These are phyloP conservation scores for Trichoderma cornu-damae DNA, from an alignment of 2,329 filamentous ascomycete species.

Conservation along the genomic window DNA sequence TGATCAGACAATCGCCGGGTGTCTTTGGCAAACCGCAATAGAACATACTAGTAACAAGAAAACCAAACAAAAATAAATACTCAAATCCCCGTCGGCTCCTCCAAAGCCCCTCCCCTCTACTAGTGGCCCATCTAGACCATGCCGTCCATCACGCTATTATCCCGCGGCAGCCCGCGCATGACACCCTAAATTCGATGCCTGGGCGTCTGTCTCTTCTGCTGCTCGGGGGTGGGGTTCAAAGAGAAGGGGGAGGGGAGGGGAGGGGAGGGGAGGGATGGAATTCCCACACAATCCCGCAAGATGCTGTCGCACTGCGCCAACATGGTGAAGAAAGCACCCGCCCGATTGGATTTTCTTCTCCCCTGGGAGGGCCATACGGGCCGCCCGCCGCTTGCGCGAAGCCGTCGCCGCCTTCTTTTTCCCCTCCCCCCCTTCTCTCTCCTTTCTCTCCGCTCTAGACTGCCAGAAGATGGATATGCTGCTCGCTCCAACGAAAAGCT, in stretches of 20 bases:
- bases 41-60: too few relatives aligned
- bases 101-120: background rate
- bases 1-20: slow-evolving; percentile 14
- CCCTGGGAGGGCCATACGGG: slow-evolving; percentile 8
- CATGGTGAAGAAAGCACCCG: background rate
- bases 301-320: slow-evolving; percentile 6
- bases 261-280: background rate
- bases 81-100: background rate
- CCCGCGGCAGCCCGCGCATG: slow-evolving; percentile 15
- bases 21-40: too few relatives aligned
- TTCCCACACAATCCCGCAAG: background rate
- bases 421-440: too few relatives aligned
- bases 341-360: background rate
- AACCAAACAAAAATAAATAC: background rate
- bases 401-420: background rate
- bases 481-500: slow-evolving; percentile 14
- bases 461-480: slow-evolving; percentile 18
- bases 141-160: slow-evolving; percentile 12
- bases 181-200: slow-evolving; percentile 1
- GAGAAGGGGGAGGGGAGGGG: background rate
- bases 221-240: too few relatives aligned
- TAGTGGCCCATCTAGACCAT: slow-evolving; percentile 10
- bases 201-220: background rate
- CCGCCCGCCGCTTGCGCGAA: slow-evolving; percentile 12
- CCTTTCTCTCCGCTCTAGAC: slow-evolving; percentile 5